phyloP scores from a whole-genome alignment of 1,284 basidiomycete genomes.

The Taiwanofungus camphoratus region DNA sequence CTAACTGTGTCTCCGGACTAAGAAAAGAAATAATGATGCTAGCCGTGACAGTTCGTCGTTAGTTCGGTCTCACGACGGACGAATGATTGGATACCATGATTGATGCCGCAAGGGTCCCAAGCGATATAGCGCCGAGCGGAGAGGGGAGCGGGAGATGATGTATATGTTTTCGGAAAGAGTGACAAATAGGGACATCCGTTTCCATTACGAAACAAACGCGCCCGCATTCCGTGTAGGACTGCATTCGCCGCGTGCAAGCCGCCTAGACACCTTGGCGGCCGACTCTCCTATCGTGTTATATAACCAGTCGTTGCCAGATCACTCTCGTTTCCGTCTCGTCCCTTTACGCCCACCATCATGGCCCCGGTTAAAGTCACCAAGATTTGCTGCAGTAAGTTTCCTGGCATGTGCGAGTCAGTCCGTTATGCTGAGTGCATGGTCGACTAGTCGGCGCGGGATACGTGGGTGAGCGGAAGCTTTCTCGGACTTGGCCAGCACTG shows the following conservation, averaged over 20 bases:
- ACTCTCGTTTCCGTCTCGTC: slow-evolving; percentile 12
- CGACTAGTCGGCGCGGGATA: slow-evolving; percentile 88
- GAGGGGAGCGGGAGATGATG: no score
- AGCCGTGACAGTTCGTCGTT: no score
- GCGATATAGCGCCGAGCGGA: no score
- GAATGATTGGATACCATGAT: no score
- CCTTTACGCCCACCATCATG: slow-evolving; percentile 32
- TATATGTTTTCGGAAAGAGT: no score
- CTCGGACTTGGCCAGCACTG: slow-evolving; percentile 1
- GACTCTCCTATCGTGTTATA: background rate
- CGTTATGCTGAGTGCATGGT: slow-evolving; percentile 6
- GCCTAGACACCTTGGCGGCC: background rate
- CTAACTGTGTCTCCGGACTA: no score
- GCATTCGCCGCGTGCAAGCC: background rate
- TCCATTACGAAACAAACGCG: no score
- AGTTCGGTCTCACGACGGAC: no score
- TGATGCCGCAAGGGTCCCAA: no score
- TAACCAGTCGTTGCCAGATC: background rate
- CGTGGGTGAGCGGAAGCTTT: slow-evolving; percentile 61
- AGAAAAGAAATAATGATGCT: no score
- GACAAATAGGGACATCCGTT: no score
- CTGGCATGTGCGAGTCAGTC: slow-evolving; percentile 15
- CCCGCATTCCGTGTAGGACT: background rate
- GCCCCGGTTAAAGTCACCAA: slow-evolving; percentile 69
- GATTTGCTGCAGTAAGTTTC: slow-evolving; percentile 84